phyloP scores from a whole-genome alignment of 306 rosid species.

The Medicago ruthenica region DNA sequence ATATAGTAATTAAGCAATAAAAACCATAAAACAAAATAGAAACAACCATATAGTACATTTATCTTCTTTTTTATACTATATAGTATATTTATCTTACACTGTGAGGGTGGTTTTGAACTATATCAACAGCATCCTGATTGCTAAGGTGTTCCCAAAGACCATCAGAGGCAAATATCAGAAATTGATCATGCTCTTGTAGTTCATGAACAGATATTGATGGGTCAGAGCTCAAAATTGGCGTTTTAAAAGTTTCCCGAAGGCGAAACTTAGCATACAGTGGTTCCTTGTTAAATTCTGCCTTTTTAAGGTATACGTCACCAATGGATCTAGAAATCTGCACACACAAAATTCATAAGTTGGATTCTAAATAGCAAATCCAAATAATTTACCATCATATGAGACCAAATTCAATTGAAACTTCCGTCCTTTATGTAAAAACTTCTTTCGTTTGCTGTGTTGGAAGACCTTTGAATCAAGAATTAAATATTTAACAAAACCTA shows the following conservation, averaged over 20 bases:
- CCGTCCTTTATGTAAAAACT: not conserved
- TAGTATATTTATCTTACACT: constrained; percentile 57
- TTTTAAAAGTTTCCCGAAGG: constrained; percentile 71
- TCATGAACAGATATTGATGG: constrained; percentile 77
- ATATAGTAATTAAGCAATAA: constrained; percentile 1
- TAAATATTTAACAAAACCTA: constrained; percentile 3
- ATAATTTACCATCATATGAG: constrained; percentile 17
- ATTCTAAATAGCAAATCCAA: constrained; percentile 3
- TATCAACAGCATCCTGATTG: constrained; percentile 91
- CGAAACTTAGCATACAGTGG: constrained; percentile 82
- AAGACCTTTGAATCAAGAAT: constrained; percentile 26
- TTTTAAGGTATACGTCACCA: constrained; percentile 82
- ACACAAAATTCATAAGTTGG: constrained; percentile 17
- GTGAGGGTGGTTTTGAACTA: constrained; percentile 74
- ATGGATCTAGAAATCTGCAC: constrained; percentile 84
- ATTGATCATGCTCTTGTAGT: constrained; percentile 74
- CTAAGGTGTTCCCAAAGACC: constrained; percentile 95
- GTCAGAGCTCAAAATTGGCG: constrained; percentile 85
- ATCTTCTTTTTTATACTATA: constrained; percentile 37
- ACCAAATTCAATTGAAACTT: constrained; percentile 33
- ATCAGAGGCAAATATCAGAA: constrained; percentile 91
- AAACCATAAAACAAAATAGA: constrained; percentile 27
- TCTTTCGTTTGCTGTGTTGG: constrained; percentile 17
- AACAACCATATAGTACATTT: constrained; percentile 17
- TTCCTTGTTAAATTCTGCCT: constrained; percentile 80